These are phyloP conservation scores for Gastrodia elata DNA, from an alignment of 106 monocot genomes.

Conservation along the genomic window DNA sequence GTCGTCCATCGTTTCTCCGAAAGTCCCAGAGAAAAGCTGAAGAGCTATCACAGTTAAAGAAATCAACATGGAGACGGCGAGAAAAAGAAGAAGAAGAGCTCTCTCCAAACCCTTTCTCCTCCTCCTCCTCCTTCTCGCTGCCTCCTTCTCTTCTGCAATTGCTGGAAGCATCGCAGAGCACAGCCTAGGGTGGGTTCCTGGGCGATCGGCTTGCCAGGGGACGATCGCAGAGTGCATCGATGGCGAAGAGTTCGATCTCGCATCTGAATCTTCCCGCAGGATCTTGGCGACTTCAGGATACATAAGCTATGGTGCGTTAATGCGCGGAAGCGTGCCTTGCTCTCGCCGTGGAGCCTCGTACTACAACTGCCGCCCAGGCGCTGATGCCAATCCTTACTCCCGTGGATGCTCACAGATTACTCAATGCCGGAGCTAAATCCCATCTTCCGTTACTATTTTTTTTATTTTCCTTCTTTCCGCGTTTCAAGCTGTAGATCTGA, in stretches of 20 bases:
- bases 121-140: neutral
- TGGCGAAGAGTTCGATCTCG: constrained; percentile 35
- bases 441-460: neutral
- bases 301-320: constrained; percentile 58
- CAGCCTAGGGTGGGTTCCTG: constrained; percentile 15
- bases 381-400: constrained; percentile 40
- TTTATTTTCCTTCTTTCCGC: neutral
- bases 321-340: constrained; percentile 38
- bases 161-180: neutral
- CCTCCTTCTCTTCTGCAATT: neutral
- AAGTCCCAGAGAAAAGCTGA: neutral
- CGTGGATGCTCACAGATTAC: constrained; percentile 58
- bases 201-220: constrained; percentile 11
- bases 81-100: neutral
- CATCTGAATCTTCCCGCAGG: constrained; percentile 34
- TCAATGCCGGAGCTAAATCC: constrained; percentile 24
- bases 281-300: constrained; percentile 34
- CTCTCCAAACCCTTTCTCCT: neutral
- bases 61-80: neutral
- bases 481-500: neutral
- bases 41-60: neutral
- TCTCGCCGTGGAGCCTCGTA: constrained; percentile 42
- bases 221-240: constrained; percentile 21
- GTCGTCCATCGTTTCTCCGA: constrained; percentile 2
- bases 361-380: constrained; percentile 63